These are phyloP conservation scores for Trametes villosa DNA, from an alignment of 768 basidiomycete genomes.

Conservation along the genomic window DNA sequence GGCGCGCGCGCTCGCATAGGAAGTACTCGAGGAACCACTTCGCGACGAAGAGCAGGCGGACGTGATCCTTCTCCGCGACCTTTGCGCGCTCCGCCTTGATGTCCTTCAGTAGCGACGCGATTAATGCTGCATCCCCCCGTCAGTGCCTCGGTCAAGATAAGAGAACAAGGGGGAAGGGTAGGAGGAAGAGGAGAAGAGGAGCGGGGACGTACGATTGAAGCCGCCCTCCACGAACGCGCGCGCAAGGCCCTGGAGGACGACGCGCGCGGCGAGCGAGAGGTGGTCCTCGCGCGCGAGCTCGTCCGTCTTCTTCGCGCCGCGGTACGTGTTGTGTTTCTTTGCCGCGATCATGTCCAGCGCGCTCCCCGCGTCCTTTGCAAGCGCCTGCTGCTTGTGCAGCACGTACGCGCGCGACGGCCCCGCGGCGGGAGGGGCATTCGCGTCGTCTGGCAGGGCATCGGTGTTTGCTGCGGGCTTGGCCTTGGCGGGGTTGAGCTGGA, in stretches of 20 bases:
- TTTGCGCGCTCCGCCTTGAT: slow-evolving; percentile 91
- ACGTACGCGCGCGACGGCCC: slow-evolving; percentile 61
- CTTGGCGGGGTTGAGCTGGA: slow-evolving; percentile 69
- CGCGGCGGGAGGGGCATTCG: slow-evolving; percentile 27
- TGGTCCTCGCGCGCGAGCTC: slow-evolving; percentile 72
- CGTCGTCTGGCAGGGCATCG: slow-evolving; percentile 24
- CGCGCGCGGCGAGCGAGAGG: slow-evolving; percentile 65
- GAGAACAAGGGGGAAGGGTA: background rate
- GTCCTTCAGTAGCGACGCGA: slow-evolving; percentile 84
- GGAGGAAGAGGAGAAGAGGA: slow-evolving; percentile 17
- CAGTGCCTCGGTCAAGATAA: no score
- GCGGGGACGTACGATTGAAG: slow-evolving; percentile 77
- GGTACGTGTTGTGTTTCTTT: slow-evolving; percentile 53
- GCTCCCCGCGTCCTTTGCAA: slow-evolving; percentile 66
- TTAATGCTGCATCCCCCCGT: slow-evolving; percentile 87
- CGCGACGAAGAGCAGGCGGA: slow-evolving; percentile 83
- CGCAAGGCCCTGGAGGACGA: slow-evolving; percentile 69
- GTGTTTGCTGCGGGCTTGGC: slow-evolving; percentile 28
- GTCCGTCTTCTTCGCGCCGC: slow-evolving; percentile 65
- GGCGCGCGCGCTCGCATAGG: slow-evolving; percentile 50
- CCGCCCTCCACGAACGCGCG: slow-evolving; percentile 77
- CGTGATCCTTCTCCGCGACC: slow-evolving; percentile 93
- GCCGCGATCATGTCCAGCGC: slow-evolving; percentile 64
- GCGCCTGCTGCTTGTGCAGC: slow-evolving; percentile 84
- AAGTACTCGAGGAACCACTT: slow-evolving; percentile 96